Conservation (phyloP, 2,329 filamentous ascomycete genomes). For the Pyrenophora tritici-repentis region DNA sequence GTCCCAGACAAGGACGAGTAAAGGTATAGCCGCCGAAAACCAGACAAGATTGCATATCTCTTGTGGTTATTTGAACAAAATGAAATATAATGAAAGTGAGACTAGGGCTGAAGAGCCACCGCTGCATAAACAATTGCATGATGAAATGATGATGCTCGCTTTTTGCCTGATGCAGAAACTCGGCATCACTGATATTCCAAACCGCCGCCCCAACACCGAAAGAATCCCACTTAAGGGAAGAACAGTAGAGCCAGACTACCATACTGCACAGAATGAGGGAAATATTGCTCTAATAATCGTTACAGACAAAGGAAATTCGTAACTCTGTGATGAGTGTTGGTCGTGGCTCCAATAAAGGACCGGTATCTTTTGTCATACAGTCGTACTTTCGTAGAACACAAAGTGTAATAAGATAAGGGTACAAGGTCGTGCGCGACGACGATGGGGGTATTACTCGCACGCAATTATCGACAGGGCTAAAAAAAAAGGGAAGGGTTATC, state of each 20-base stretch:
- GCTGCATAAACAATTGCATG: slow-evolving; percentile 29
- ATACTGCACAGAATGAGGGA: slow-evolving; percentile 17
- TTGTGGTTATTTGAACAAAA: slow-evolving; percentile 28
- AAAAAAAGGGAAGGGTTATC: slow-evolving; percentile 9
- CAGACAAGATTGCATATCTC: slow-evolving; percentile 28
- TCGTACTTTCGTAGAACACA: slow-evolving; percentile 45
- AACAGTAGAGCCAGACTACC: slow-evolving; percentile 16
- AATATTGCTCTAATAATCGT: slow-evolving; percentile 30
- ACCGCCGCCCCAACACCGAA: slow-evolving; percentile 19
- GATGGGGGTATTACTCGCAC: slow-evolving; percentile 33
- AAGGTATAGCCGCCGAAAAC: slow-evolving; percentile 40
- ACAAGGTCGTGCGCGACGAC: slow-evolving; percentile 34
- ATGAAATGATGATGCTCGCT: slow-evolving; percentile 28
- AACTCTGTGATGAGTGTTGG: slow-evolving; percentile 28
- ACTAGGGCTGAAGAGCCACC: slow-evolving; percentile 41
- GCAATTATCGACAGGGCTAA: slow-evolving; percentile 37
- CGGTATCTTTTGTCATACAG: slow-evolving; percentile 41
- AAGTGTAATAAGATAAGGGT: slow-evolving; percentile 34
- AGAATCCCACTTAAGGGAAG: slow-evolving; percentile 29
- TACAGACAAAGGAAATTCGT: slow-evolving; percentile 46
- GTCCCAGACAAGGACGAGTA: slow-evolving; percentile 27
- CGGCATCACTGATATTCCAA: slow-evolving; percentile 9
- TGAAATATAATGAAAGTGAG: slow-evolving; percentile 19
- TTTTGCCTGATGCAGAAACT: slow-evolving; percentile 17
- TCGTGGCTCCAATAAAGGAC: slow-evolving; percentile 39